These are phyloP conservation scores for Thalassiosira livingstoniorum DNA, from an alignment of 352 stramenopile species.

Conservation along the genomic window DNA sequence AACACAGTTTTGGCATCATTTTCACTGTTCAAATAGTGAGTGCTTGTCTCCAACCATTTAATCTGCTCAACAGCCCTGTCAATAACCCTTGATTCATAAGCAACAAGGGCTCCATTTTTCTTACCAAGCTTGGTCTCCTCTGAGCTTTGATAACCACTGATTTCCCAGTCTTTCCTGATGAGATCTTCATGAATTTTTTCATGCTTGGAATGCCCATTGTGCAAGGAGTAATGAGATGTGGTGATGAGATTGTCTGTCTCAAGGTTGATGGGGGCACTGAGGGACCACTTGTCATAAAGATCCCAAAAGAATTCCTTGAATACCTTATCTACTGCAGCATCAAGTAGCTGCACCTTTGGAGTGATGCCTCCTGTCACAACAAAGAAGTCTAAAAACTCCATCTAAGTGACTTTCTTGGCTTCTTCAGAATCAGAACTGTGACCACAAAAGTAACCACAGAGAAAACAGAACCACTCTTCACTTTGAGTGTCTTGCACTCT, in stretches of 20 bases:
- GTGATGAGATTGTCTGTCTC: slow-evolving; percentile 11
- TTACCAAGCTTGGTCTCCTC: neutral
- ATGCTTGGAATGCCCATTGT: slow-evolving; percentile 35
- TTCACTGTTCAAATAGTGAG: no score
- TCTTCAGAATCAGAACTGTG: slow-evolving; percentile 15
- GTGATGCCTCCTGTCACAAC: slow-evolving; percentile 33
- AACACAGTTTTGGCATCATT: no score
- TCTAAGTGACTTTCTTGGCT: neutral
- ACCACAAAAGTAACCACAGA: slow-evolving; percentile 14
- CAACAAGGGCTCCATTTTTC: slow-evolving; percentile 1
- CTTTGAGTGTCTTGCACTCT: neutral
- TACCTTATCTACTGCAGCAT: slow-evolving; percentile 30
- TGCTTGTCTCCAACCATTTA: neutral
- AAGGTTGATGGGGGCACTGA: slow-evolving; percentile 4
- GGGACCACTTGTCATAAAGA: slow-evolving; percentile 14
- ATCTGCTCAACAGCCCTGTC: slow-evolving; percentile 12
- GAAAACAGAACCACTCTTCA: no score
- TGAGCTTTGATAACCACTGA: slow-evolving; percentile 21
- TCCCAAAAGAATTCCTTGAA: slow-evolving; percentile 32
- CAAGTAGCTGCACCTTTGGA: slow-evolving; percentile 27
- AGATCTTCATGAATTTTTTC: slow-evolving; percentile 38
- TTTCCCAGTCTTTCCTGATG: slow-evolving; percentile 23
- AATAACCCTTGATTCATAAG: neutral
- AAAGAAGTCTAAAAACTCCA: neutral
- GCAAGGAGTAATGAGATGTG: slow-evolving; percentile 20